Conservation (phyloP, 345 rosid species). For the Hibiscus syriacus region DNA sequence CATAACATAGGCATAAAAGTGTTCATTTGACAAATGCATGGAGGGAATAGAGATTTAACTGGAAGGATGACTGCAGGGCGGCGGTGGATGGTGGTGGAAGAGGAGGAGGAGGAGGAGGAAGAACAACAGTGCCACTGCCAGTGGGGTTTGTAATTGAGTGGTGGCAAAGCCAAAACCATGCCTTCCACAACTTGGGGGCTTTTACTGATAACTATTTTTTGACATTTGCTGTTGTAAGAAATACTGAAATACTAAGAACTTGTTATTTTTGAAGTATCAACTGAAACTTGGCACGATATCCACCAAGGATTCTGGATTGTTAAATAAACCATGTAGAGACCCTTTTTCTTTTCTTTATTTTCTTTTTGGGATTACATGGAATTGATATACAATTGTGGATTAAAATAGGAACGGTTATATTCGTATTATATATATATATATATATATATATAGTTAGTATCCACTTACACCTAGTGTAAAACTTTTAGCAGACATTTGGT, state of each 20-base stretch:
- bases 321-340: background rate
- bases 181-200: conserved; percentile 6
- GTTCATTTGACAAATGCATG: background rate
- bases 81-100: conserved; percentile 17
- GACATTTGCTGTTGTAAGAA: background rate
- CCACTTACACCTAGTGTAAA: no score
- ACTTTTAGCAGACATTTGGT: no score
- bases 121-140: background rate
- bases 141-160: conserved; percentile 26
- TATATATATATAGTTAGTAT: no score
- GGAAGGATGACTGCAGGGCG: conserved; percentile 94
- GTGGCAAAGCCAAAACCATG: conserved; percentile 43
- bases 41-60: conserved; percentile 23
- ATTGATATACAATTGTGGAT: no score
- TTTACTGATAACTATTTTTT: background rate
- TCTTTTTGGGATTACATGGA: no score
- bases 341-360: no score
- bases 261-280: background rate
- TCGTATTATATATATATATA: no score
- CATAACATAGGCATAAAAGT: background rate
- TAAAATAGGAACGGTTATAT: no score
- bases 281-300: background rate
- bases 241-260: background rate
- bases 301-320: background rate
- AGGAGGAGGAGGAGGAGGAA: conserved; percentile 21